These are phyloP conservation scores for Rhizopogon vinicolor DNA, from an alignment of 768 basidiomycete species.

Conservation along the genomic window DNA sequence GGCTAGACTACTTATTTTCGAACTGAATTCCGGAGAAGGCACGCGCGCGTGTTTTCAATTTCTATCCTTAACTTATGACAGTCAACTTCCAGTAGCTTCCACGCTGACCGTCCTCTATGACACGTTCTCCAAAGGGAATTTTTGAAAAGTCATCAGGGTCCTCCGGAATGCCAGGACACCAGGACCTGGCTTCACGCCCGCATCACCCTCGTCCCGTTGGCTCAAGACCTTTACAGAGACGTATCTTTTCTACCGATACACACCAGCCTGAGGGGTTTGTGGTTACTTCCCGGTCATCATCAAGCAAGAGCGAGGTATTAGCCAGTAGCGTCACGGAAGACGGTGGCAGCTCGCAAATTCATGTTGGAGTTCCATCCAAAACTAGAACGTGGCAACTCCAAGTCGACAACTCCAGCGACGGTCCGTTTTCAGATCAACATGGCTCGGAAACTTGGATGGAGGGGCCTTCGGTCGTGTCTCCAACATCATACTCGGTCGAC, in stretches of 20 bases:
- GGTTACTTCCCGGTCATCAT: conserved; percentile 13
- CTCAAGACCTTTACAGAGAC: neutral
- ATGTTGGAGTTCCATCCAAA: conserved; percentile 1
- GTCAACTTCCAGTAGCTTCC: neutral
- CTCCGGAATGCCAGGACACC: neutral
- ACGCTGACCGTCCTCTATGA: neutral
- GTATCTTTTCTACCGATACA: conserved; percentile 1
- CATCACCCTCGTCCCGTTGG: neutral
- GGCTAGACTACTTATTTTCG: too few relatives aligned
- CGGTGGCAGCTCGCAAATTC: neutral
- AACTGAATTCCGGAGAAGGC: neutral
- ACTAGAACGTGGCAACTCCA: neutral
- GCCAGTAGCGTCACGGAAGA: neutral
- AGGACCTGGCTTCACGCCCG: neutral
- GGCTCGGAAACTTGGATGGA: conserved; percentile 2
- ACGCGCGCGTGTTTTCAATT: neutral
- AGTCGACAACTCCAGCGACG: neutral
- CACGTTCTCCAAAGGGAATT: neutral
- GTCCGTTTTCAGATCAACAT: neutral
- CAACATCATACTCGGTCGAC: neutral
- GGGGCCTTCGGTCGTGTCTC: conserved; percentile 6
- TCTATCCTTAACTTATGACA: too few relatives aligned
- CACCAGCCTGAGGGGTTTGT: conserved; percentile 3
- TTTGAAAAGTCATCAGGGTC: too few relatives aligned
- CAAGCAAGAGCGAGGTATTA: neutral